Conservation (phyloP, 352 stramenopile genomes). For the Globisporangium echinulatum region DNA sequence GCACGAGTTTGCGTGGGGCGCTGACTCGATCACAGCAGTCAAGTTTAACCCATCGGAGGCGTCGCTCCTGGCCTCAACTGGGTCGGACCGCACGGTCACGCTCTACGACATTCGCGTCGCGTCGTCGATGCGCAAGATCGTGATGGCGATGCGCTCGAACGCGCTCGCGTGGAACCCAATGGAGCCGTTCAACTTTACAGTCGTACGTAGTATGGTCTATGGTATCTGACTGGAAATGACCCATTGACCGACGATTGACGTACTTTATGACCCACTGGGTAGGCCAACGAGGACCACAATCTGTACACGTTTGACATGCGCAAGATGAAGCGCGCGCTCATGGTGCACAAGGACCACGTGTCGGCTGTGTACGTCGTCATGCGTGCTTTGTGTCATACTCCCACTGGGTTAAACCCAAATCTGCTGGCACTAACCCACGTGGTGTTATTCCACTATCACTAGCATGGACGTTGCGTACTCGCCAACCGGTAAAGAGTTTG, state of each 20-base stretch:
- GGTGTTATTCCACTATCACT: not conserved
- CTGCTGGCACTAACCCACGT: not conserved
- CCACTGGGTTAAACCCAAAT: too few species aligned
- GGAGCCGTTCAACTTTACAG: conserved; percentile 98
- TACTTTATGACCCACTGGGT: not conserved
- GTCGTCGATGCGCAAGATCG: conserved; percentile 95
- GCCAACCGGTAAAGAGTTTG: conserved; percentile 97
- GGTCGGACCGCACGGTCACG: conserved; percentile 89
- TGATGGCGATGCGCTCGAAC: conserved; percentile 96
- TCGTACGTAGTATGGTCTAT: conserved; percentile 36
- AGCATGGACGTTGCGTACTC: conserved; percentile 96
- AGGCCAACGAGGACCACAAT: conserved; percentile 99
- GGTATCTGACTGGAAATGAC: not conserved
- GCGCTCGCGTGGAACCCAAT: conserved; percentile 99
- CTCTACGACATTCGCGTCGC: conserved; percentile 92
- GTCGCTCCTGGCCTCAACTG: conserved; percentile 93
- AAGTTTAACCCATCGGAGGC: conserved; percentile 96
- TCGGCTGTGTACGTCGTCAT: conserved; percentile 85
- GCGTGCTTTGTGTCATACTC: too few species aligned
- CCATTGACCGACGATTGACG: not conserved
- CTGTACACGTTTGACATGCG: conserved; percentile 99
- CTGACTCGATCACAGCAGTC: conserved; percentile 93
- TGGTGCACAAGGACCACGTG: conserved; percentile 99
- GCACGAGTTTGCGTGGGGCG: conserved; percentile 90
- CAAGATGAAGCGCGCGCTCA: conserved; percentile 90